Base-by-base conservation (phyloP, 1,284 basidiomycete genomes). In the Rhodofomes roseus region DNA sequence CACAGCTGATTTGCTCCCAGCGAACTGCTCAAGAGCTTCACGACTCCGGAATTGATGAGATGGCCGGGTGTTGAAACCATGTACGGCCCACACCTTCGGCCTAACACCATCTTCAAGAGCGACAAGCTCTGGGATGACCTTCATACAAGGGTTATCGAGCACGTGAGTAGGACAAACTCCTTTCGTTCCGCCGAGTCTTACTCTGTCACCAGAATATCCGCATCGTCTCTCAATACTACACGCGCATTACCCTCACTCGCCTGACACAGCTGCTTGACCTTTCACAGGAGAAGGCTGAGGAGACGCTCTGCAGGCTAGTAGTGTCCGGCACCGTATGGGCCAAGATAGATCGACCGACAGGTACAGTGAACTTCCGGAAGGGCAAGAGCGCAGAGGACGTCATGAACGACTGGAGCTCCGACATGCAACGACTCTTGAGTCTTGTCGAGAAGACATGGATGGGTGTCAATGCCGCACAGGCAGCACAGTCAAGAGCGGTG, bases 61-160 rank as follows among this genome's bases (percentile, higher is more conserved):
- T 99, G 97, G 97, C 95, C 96, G 0, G 94, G 95, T n/a, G 96
- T 99, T 56, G 90, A 95, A 71, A 77, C 80, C 6, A 81, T 98
- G 18, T 99, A 98, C 72, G 96, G 95, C 29, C 84, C 89, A 7
- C 90, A 89, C 66, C 76, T 99, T 55, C 85, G 86, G 54, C 81
- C 84, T 68, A 95, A 93, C 0, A 83, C 87, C 4, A 90, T 98
- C 3, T 99, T 99, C 72, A 82, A 82, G 14, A 74, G 79, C 25
- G 86, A 92, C 58, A 88, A 92, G 66, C 84, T 93, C 62, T 99
- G 96, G 95, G 92, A 97, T 70, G 93, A 96, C 68, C 82, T 99
- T 39, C 97, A 99, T 73, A 94, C 90, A 56, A 87, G 97, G 18
- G 93, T 99, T 34, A 93, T 98, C 61, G 97, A 99, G 76, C 97